Percentiles rank a stretch among this genome's conserved stretches.
These are phyloP conservation scores for Nicotiana tomentosiformis DNA, from an alignment of 257 asterid genomes.

Conservation along the genomic window DNA sequence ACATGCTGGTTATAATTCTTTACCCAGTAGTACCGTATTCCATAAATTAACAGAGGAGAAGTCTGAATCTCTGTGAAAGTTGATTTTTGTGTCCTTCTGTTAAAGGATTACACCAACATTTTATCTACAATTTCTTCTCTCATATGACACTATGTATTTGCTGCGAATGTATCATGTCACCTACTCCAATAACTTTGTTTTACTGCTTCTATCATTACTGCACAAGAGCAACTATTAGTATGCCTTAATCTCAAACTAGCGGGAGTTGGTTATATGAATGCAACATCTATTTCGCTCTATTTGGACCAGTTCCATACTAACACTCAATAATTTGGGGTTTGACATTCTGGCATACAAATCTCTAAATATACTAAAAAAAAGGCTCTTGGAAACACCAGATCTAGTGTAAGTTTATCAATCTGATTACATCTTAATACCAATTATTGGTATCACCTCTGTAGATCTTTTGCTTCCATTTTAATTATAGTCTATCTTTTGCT, in stretches of 20 bases:
- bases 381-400: background rate
- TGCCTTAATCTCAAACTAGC: background rate
- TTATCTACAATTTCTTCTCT: background rate
- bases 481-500: background rate
- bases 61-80: constrained; percentile 1
- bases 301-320: background rate
- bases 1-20: constrained; percentile 52
- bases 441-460: background rate
- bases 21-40: background rate
- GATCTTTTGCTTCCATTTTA: background rate
- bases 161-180: background rate
- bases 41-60: background rate
- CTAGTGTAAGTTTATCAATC: background rate
- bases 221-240: background rate
- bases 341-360: background rate
- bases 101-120: background rate
- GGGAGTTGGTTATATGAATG: background rate
- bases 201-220: background rate
- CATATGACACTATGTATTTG: background rate
- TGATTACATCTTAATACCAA: background rate
- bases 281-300: background rate
- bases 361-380: background rate
- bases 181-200: too few relatives aligned
- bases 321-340: background rate
- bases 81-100: background rate